phyloP scores from a whole-genome alignment of 2,329 filamentous ascomycete genomes.

The Fusarium begoniae region DNA sequence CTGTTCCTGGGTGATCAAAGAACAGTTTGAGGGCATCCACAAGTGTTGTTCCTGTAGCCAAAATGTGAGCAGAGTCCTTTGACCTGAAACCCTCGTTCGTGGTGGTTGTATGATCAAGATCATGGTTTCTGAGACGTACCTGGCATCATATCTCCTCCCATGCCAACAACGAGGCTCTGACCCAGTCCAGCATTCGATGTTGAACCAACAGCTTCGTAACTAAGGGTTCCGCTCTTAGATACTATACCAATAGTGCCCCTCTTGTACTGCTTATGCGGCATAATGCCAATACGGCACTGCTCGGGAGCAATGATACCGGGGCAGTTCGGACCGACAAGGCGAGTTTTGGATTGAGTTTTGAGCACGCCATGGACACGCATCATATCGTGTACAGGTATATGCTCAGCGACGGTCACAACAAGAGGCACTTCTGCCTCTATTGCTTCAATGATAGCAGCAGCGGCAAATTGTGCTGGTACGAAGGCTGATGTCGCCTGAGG shows the following conservation, averaged over 20 bases:
- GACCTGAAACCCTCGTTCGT: accelerated
- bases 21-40: slow-evolving; percentile 75
- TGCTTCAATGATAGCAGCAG: slow-evolving; percentile 75
- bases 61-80: background rate
- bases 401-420: slow-evolving; percentile 81
- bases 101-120: background rate
- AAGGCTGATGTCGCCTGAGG: slow-evolving; percentile 79
- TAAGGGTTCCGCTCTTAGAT: slow-evolving; percentile 81
- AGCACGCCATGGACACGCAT: slow-evolving; percentile 75
- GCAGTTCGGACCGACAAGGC: slow-evolving; percentile 81
- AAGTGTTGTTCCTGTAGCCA: slow-evolving; percentile 64
- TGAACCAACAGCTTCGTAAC: slow-evolving; percentile 81
- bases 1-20: slow-evolving; percentile 72
- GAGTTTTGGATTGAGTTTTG: slow-evolving; percentile 73
- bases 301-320: slow-evolving; percentile 82
- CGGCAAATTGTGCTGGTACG: slow-evolving; percentile 73
- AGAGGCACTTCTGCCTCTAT: slow-evolving; percentile 82
- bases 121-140: slow-evolving; percentile 49
- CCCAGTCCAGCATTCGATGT: slow-evolving; percentile 77
- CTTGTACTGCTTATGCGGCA: slow-evolving; percentile 52
- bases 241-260: slow-evolving; percentile 77
- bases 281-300: slow-evolving; percentile 63
- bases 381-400: slow-evolving; percentile 82
- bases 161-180: slow-evolving; percentile 79
- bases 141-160: slow-evolving; percentile 79